These are phyloP conservation scores for Pestalotiopsis sp. DNA, from an alignment of 2,329 filamentous ascomycete genomes.

Conservation along the genomic window DNA sequence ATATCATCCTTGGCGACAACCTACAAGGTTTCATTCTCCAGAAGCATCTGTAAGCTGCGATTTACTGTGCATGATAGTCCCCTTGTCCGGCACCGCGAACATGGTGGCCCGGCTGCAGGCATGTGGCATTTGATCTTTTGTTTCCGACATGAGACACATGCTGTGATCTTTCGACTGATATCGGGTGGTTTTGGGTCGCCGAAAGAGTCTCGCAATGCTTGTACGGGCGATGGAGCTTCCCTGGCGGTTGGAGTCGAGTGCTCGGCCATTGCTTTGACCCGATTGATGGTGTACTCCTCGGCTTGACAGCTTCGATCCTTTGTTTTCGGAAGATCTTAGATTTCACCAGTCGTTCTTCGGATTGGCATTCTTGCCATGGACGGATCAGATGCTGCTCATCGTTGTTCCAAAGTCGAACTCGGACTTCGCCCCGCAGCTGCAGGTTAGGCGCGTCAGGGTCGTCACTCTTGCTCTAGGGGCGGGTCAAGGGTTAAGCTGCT, in stretches of 20 bases:
- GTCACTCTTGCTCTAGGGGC: too few species aligned
- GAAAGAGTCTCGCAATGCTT: conserved; percentile 1
- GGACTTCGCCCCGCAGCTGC: too few species aligned
- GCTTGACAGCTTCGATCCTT: not conserved
- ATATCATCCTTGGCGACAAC: not conserved
- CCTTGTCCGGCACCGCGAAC: not conserved
- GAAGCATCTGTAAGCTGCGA: not conserved
- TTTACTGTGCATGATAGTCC: not conserved
- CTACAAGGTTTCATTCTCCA: not conserved
- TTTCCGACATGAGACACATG: not conserved
- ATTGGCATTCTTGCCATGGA: too few species aligned
- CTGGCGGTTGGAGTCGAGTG: not conserved
- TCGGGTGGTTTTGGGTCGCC: conserved; percentile 9
- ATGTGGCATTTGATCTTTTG: conserved; percentile 1
- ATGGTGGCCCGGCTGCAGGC: not conserved
- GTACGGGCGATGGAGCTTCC: conserved; percentile 1
- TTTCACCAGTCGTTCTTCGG: too few species aligned
- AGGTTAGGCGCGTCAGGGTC: too few species aligned
- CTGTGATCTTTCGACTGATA: conserved; percentile 11
- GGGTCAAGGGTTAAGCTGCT: too few species aligned
- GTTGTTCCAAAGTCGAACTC: too few species aligned
- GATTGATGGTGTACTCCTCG: not conserved
- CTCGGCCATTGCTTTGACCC: not conserved
- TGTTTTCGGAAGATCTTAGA: too few species aligned
- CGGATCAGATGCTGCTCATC: too few species aligned